Conservation (phyloP, 1,284 basidiomycete species). For the Tilletia setariae region DNA sequence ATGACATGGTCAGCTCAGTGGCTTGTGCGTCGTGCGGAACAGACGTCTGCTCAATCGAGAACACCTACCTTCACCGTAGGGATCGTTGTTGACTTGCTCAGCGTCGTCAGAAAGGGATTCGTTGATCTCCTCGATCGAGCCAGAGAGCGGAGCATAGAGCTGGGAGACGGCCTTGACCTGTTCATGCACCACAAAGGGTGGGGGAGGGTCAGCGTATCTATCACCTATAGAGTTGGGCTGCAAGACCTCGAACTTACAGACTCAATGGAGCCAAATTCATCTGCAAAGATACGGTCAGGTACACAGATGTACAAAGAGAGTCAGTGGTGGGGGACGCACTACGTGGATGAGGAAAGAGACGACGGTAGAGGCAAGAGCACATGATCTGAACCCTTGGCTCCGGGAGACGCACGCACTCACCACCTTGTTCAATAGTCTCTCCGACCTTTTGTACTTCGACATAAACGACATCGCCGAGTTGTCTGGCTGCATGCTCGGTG, state of each 20-base stretch:
- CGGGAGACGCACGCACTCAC: background rate
- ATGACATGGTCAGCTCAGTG: background rate
- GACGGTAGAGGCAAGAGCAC: background rate
- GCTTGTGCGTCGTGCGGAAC: background rate
- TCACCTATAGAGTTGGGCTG: too few relatives aligned
- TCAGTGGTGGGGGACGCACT: background rate
- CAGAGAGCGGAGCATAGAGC: conserved; percentile 12
- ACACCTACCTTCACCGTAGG: background rate
- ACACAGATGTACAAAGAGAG: background rate
- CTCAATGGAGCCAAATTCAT: conserved; percentile 1
- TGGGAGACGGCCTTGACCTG: conserved; percentile 17
- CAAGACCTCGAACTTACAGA: background rate
- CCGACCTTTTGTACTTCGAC: background rate
- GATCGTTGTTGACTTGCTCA: background rate
- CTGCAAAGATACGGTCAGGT: background rate
- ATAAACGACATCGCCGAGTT: conserved; percentile 8
- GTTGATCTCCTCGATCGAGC: background rate
- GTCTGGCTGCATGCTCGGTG: conserved; percentile 8
- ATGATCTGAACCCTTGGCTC: background rate
- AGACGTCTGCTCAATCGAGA: background rate
- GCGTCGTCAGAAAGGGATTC: background rate
- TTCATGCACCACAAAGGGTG: background rate
- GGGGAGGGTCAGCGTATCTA: too few relatives aligned
- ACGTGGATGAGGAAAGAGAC: background rate
- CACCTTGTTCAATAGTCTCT: background rate